These are phyloP conservation scores for Syncephalastrum monosporum DNA, from an alignment of 371 early-diverging fungal genomes.

Conservation along the genomic window DNA sequence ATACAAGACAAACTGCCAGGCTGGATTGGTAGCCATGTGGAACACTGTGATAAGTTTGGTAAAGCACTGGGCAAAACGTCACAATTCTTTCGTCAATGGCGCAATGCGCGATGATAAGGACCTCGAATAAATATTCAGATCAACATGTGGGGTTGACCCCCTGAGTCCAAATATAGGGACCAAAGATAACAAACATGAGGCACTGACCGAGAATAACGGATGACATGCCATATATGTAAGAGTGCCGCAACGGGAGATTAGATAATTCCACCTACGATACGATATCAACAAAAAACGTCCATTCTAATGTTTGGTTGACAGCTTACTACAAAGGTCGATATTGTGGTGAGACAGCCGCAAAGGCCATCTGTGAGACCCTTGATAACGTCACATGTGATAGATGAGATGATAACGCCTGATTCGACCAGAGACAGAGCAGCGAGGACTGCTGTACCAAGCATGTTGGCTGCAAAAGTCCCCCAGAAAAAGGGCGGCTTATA, in stretches of 20 bases:
- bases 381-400: constrained; percentile 49
- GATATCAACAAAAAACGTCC: not conserved
- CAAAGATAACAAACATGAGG: constrained; percentile 51
- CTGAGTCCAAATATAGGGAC: constrained; percentile 55
- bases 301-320: not conserved
- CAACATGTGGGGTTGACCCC: constrained; percentile 23
- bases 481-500: constrained; percentile 37
- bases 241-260: constrained; percentile 27
- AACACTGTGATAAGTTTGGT: constrained; percentile 55
- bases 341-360: constrained; percentile 76
- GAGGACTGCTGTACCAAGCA: constrained; percentile 56
- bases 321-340: constrained; percentile 70
- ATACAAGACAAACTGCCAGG: constrained; percentile 59
- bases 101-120: too few species aligned
- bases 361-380: constrained; percentile 63
- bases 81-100: constrained; percentile 42
- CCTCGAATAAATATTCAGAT: not conserved
- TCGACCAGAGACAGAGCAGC: constrained; percentile 52
- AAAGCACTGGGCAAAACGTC: constrained; percentile 43
- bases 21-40: constrained; percentile 64
- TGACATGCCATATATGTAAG: constrained; percentile 47
- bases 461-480: constrained; percentile 72
- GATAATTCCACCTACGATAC: constrained; percentile 42
- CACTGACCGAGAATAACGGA: constrained; percentile 50
- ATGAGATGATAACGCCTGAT: constrained; percentile 24